phyloP scores from a whole-genome alignment of 768 basidiomycete genomes.

The Artomyces pyxidatus region DNA sequence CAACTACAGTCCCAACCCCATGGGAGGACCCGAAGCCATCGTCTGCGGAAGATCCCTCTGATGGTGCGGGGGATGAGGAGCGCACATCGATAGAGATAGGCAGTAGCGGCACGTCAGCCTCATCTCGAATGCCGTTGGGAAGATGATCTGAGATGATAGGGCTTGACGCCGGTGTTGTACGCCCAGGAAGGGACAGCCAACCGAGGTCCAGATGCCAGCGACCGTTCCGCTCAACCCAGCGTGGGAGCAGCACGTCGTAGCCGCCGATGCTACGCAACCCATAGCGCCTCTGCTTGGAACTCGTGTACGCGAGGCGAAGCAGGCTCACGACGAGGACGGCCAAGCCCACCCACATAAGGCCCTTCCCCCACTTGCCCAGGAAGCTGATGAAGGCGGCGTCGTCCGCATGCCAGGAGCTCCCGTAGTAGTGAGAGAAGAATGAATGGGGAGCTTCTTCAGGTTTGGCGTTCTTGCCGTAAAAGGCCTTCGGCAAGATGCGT shows the following conservation, averaged over 20 bases:
- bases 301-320: slow-evolving; percentile 45
- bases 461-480: slow-evolving; percentile 97
- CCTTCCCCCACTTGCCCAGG: slow-evolving; percentile 82
- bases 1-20: slow-evolving; percentile 37
- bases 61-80: slow-evolving; percentile 44
- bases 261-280: slow-evolving; percentile 55
- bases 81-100: slow-evolving; percentile 56
- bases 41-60: slow-evolving; percentile 34
- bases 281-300: slow-evolving; percentile 49
- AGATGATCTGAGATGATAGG: slow-evolving; percentile 1
- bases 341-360: slow-evolving; percentile 78
- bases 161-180: slow-evolving; percentile 4
- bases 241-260: slow-evolving; percentile 74
- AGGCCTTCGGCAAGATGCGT: slow-evolving; percentile 86
- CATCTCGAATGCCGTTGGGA: slow-evolving; percentile 22
- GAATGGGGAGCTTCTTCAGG: slow-evolving; percentile 77
- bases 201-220: slow-evolving; percentile 69
- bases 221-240: slow-evolving; percentile 61
- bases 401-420: slow-evolving; percentile 96
- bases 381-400: slow-evolving; percentile 98
- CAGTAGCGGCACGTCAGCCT: slow-evolving; percentile 39
- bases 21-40: slow-evolving; percentile 37
- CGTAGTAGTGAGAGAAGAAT: slow-evolving; percentile 97
- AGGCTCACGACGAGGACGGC: slow-evolving; percentile 64
- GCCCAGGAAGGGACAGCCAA: slow-evolving; percentile 39